These are phyloP conservation scores for Haemoproteus tartakovskyi DNA, from an alignment of 169 alveolate genomes.

Conservation along the genomic window DNA sequence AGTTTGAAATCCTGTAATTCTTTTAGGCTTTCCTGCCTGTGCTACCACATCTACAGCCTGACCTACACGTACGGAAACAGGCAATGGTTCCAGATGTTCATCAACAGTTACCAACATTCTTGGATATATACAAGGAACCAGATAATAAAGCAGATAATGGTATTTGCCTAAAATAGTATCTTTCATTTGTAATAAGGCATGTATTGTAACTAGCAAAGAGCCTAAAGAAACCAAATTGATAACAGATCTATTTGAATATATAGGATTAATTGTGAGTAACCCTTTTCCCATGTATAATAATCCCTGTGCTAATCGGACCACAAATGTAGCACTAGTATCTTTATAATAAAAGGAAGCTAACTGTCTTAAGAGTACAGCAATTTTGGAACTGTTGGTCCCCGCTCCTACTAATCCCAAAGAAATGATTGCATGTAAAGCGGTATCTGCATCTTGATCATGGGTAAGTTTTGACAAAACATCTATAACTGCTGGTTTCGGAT, in stretches of 20 bases:
- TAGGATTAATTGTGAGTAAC: conserved; percentile 92
- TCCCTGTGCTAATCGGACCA: conserved; percentile 94
- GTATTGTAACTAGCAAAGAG: conserved; percentile 88
- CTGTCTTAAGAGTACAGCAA: conserved; percentile 94
- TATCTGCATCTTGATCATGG: conserved; percentile 96
- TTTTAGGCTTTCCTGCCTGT: conserved; percentile 96
- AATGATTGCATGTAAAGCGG: conserved; percentile 92
- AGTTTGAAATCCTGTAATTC: conserved; percentile 98
- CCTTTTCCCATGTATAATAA: conserved; percentile 96
- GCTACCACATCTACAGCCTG: conserved; percentile 95
- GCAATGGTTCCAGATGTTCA: conserved; percentile 89
- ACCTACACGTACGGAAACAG: conserved; percentile 84
- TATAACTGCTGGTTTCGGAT: conserved; percentile 91
- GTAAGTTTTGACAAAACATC: conserved; percentile 89
- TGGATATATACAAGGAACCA: conserved; percentile 92
- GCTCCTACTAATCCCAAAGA: conserved; percentile 95
- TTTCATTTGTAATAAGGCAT: conserved; percentile 87
- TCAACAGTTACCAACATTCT: conserved; percentile 85
- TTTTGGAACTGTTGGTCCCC: conserved; percentile 94
- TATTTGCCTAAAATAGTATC: conserved; percentile 83
- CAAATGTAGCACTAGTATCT: conserved; percentile 93
- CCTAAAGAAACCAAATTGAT: conserved; percentile 92
- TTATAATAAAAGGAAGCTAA: conserved; percentile 92
- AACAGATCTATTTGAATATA: conserved; percentile 94
- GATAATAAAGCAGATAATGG: conserved; percentile 91